A percentile compares a stretch with the other conserved stretches of the same genome.
These are phyloP conservation scores for Lasiosphaeria miniovina DNA, from an alignment of 495 filamentous ascomycete species.

Conservation along the genomic window DNA sequence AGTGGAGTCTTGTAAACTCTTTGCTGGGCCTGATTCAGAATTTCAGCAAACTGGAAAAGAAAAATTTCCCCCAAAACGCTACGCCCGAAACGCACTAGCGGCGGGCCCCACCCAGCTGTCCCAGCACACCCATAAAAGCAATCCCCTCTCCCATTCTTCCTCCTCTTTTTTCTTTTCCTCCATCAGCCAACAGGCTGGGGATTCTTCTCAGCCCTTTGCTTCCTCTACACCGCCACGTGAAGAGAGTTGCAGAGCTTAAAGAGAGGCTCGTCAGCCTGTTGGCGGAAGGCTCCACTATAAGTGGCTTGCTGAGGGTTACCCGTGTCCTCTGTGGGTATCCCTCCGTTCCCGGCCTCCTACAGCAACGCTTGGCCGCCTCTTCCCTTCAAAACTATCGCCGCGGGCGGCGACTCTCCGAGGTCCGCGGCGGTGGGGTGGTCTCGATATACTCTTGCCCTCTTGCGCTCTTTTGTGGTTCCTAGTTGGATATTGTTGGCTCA, in stretches of 20 bases:
- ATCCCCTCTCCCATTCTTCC: neutral
- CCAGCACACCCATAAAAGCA: too few species aligned
- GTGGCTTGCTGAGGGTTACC: slow-evolving; percentile 39
- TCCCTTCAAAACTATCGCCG: slow-evolving; percentile 21
- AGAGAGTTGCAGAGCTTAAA: slow-evolving; percentile 4
- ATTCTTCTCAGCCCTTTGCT: neutral
- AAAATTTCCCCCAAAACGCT: too few species aligned
- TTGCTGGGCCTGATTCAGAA: too few species aligned
- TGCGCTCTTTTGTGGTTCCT: neutral
- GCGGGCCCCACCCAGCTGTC: too few species aligned
- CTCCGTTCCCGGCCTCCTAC: slow-evolving; percentile 40
- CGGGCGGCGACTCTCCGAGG: slow-evolving; percentile 27
- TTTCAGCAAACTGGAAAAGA: too few species aligned
- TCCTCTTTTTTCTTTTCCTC: slow-evolving; percentile 9
- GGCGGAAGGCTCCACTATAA: slow-evolving; percentile 31
- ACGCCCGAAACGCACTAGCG: too few species aligned
- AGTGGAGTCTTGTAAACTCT: too few species aligned
- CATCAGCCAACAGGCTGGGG: slow-evolving; percentile 8
- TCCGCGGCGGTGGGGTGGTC: slow-evolving; percentile 35
- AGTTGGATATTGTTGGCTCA: neutral
- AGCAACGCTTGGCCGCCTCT: slow-evolving; percentile 29
- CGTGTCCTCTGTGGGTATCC: slow-evolving; percentile 27
- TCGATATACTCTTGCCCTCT: slow-evolving; percentile 25
- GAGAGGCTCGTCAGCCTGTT: neutral
- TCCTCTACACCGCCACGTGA: slow-evolving; percentile 36